A percentile compares a stretch with the other conserved stretches of the same genome.
Evolutionary conservation across 2,329 filamentous ascomycete species (phyloP).

Genomic region (Laburnicola sp.): DNA sequence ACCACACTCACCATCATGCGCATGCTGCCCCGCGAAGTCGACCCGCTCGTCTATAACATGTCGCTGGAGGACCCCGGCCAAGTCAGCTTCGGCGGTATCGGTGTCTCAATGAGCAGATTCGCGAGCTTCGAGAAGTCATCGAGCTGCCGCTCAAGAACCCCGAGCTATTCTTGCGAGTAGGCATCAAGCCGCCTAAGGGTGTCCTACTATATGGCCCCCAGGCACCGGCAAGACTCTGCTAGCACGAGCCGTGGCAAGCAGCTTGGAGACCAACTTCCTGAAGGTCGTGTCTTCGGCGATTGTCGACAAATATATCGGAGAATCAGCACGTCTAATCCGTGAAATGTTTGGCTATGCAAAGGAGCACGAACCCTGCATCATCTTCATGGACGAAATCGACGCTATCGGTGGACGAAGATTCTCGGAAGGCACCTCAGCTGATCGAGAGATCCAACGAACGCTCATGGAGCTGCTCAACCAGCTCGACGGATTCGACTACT

Average conservation of each 20-base stretch:
- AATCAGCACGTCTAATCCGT: conserved; percentile 93
- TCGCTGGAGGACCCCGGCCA: conserved; percentile 96
- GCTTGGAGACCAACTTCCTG: conserved; percentile 95
- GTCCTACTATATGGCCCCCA: conserved; percentile 91
- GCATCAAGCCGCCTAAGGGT: conserved; percentile 98
- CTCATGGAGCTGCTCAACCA: conserved; percentile 99
- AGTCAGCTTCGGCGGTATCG: conserved; percentile 96
- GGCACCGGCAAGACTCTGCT: conserved; percentile 96
- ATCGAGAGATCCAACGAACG: conserved; percentile 97
- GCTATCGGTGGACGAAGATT: conserved; percentile 96
- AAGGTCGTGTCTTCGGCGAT: conserved; percentile 99
- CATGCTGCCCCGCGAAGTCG: conserved; percentile 97
- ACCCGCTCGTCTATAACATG: conserved; percentile 99
- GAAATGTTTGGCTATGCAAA: conserved; percentile 99
- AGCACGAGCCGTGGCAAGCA: conserved; percentile 92
- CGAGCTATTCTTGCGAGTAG: conserved; percentile 92
- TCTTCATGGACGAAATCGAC: conserved; percentile 99
- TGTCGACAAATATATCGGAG: conserved; percentile 99
- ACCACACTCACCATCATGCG: conserved; percentile 99
- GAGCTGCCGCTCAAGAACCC: conserved; percentile 98
- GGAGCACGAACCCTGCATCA: conserved; percentile 98
- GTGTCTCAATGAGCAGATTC: conserved; percentile 96
- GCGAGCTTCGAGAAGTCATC: conserved; percentile 95
- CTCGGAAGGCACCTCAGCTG: conserved; percentile 94
- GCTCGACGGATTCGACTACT: conserved; percentile 98